phyloP scores from a whole-genome alignment of 192 early-diverging fungal species.

The Backusella parvicylindrica region DNA sequence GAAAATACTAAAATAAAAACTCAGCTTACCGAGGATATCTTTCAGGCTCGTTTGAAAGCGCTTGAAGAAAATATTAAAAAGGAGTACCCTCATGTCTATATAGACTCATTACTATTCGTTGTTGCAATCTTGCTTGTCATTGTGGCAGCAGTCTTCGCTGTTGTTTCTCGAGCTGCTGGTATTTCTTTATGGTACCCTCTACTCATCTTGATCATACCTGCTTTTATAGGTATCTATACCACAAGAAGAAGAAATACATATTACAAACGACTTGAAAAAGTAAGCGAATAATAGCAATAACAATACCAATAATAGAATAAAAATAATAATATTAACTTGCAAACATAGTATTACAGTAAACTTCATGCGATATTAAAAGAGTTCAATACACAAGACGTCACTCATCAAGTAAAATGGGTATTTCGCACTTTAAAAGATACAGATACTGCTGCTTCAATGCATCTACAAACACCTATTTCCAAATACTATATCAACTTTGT shows the following conservation, averaged over 20 bases:
- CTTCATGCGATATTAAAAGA: not conserved
- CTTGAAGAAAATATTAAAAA: not conserved
- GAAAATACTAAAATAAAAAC: not conserved
- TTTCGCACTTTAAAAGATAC: not conserved
- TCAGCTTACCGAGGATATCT: conserved; percentile 7
- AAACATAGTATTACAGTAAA: not conserved
- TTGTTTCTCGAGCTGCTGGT: conserved; percentile 20
- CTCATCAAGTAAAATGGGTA: conserved; percentile 1
- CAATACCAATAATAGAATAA: not conserved
- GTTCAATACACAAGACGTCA: not conserved
- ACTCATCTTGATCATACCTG: conserved; percentile 13
- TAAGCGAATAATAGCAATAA: not conserved
- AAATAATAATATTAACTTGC: not conserved
- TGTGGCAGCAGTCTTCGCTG: conserved; percentile 15
- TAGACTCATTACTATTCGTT: conserved; percentile 7
- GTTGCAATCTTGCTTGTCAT: conserved; percentile 15
- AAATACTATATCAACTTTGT: not conserved
- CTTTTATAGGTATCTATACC: not conserved
- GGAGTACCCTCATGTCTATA: conserved; percentile 9
- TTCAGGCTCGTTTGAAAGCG: not conserved
- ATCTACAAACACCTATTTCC: not conserved
- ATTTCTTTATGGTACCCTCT: conserved; percentile 27
- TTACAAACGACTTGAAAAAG: not conserved
- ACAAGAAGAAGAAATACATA: conserved; percentile 2
- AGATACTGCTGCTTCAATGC: not conserved